Percentiles rank a stretch among this genome's conserved stretches.
Conservation (phyloP, 495 filamentous ascomycete species). For the Penicillium maclennaniae region DNA sequence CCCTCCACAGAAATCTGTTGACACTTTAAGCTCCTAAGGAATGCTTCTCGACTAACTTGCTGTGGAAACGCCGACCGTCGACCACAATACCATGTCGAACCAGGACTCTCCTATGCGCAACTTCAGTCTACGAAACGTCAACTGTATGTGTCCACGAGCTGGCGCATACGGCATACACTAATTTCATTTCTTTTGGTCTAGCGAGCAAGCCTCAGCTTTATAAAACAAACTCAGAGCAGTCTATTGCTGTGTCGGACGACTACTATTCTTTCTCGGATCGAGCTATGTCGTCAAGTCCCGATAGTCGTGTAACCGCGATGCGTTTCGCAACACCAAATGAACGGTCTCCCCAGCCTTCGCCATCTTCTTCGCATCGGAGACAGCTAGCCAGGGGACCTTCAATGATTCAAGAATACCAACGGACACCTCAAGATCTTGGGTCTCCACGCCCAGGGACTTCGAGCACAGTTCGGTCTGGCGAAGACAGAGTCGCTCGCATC, state of each 20-base stretch:
- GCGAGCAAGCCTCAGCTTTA: constrained; percentile 53
- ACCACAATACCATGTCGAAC: constrained; percentile 24
- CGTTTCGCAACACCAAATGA: constrained; percentile 51
- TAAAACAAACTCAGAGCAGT: constrained; percentile 54
- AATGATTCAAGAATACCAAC: constrained; percentile 21
- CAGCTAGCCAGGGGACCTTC: background rate
- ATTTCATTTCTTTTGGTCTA: constrained; percentile 26
- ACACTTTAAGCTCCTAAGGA: constrained; percentile 14
- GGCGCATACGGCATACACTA: background rate
- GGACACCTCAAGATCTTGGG: constrained; percentile 11
- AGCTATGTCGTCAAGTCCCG: constrained; percentile 40
- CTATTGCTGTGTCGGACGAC: constrained; percentile 62
- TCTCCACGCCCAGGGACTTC: constrained; percentile 27
- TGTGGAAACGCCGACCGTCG: constrained; percentile 8
- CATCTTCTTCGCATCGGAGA: constrained; percentile 12
- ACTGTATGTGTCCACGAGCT: constrained; percentile 20
- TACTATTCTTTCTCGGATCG: constrained; percentile 61
- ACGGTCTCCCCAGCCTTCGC: constrained; percentile 32
- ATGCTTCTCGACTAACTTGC: constrained; percentile 25
- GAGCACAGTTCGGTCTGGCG: constrained; percentile 35
- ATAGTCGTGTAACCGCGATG: constrained; percentile 45
- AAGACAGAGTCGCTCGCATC: constrained; percentile 28
- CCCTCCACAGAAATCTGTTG: constrained; percentile 12
- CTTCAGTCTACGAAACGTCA: constrained; percentile 33
- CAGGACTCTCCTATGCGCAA: constrained; percentile 11